A percentile compares a stretch with the other conserved stretches of the same genome.
These are phyloP conservation scores for Globisporangium paddicum DNA, from an alignment of 352 stramenopile species.

Conservation along the genomic window DNA sequence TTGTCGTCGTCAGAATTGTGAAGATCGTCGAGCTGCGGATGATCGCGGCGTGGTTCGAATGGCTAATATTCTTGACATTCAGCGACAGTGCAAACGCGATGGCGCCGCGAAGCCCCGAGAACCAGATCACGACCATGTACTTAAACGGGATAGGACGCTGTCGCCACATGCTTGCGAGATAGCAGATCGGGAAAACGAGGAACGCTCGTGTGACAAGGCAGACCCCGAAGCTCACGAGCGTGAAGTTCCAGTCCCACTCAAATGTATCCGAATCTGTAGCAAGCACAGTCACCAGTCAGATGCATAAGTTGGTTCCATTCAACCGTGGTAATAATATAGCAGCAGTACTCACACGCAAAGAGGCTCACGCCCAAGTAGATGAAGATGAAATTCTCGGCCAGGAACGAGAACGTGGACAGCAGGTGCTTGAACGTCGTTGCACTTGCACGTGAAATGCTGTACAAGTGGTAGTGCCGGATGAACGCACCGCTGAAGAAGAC, in stretches of 20 bases:
- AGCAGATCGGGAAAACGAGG: constrained; percentile 32
- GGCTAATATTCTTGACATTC: constrained; percentile 45
- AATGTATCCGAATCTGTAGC: constrained; percentile 22
- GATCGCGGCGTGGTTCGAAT: constrained; percentile 45
- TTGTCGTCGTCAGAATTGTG: constrained; percentile 59
- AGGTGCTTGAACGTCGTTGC: constrained; percentile 32
- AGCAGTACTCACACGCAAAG: constrained; percentile 21
- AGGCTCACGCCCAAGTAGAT: constrained; percentile 39
- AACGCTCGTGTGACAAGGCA: constrained; percentile 24
- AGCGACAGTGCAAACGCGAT: constrained; percentile 87
- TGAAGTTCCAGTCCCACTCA: constrained; percentile 37
- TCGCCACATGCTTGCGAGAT: constrained; percentile 22
- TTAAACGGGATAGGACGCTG: constrained; percentile 23
- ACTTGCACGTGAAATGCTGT: constrained; percentile 34
- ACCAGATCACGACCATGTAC: constrained; percentile 64
- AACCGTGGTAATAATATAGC: neutral
- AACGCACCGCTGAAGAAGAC: constrained; percentile 78
- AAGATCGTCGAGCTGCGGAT: constrained; percentile 67
- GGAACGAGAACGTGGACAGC: constrained; percentile 34
- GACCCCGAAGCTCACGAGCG: constrained; percentile 22
- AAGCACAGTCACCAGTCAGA: neutral
- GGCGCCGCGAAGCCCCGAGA: constrained; percentile 74
- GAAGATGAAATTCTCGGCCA: constrained; percentile 50
- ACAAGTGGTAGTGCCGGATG: constrained; percentile 46
- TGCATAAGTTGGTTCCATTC: neutral